phyloP scores from a whole-genome alignment of 331 rosid species.

The Dryas integrifolia region DNA sequence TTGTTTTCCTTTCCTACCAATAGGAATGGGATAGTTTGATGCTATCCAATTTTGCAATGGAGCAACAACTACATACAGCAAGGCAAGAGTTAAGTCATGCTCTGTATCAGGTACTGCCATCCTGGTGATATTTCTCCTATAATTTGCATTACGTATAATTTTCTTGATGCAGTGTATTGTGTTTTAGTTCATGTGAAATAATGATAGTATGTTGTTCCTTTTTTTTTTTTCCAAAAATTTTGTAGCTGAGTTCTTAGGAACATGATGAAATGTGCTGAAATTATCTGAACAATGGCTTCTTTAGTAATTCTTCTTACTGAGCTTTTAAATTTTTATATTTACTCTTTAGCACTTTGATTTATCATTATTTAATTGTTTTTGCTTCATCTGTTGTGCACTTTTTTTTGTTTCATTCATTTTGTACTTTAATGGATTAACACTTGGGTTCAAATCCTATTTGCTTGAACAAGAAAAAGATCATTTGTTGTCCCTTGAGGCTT shows the following conservation, averaged over 20 bases:
- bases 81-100: slow-evolving; percentile 99
- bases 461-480: not conserved
- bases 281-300: not conserved
- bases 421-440: not conserved
- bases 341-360: not conserved
- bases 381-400: too few species aligned
- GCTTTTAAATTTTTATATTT: not conserved
- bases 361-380: not conserved
- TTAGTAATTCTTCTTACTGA: not conserved
- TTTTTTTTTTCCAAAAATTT: not conserved
- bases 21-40: slow-evolving; percentile 96
- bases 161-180: not conserved
- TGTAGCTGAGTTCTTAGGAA: not conserved
- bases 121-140: not conserved
- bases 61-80: slow-evolving; percentile 93
- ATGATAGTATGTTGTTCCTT: too few species aligned
- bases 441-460: not conserved
- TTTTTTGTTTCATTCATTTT: not conserved
- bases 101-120: slow-evolving; percentile 71
- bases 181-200: not conserved
- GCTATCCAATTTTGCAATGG: slow-evolving; percentile 88
- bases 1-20: not conserved
- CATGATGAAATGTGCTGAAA: not conserved
- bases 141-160: not conserved
- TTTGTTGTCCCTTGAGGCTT: not conserved